Percentiles rank a stretch among this genome's conserved stretches.
Conservation (phyloP, 2,329 filamentous ascomycete genomes). For the Leptographium procerum region DNA sequence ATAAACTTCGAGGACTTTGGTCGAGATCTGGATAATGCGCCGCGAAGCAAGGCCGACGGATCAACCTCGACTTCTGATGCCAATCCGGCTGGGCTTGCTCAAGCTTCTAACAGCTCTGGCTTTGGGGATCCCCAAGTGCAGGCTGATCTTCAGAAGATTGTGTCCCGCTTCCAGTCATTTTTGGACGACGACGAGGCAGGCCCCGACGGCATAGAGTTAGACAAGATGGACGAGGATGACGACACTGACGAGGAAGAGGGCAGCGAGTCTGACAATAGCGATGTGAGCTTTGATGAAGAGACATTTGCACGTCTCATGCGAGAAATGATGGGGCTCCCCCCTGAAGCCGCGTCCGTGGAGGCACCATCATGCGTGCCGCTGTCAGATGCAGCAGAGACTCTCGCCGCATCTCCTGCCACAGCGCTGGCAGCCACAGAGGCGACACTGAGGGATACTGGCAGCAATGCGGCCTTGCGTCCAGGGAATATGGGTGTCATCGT, state of each 20-base stretch:
- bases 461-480: neutral
- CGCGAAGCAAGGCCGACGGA: neutral
- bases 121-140: slow-evolving; percentile 59
- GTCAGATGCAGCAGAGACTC: neutral
- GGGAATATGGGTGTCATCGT: neutral
- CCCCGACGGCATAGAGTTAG: slow-evolving; percentile 68
- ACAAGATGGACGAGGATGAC: slow-evolving; percentile 46
- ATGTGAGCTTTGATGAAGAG: slow-evolving; percentile 71
- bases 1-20: slow-evolving; percentile 88
- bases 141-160: slow-evolving; percentile 77
- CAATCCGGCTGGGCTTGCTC: neutral
- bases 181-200: slow-evolving; percentile 77
- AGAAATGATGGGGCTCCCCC: slow-evolving; percentile 69
- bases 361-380: neutral
- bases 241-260: slow-evolving; percentile 37
- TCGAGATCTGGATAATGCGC: slow-evolving; percentile 52
- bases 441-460: neutral
- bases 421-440: neutral
- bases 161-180: slow-evolving; percentile 86
- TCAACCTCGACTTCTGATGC: neutral
- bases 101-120: slow-evolving; percentile 16
- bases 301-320: slow-evolving; percentile 83
- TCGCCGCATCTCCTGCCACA: neutral
- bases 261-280: slow-evolving; percentile 59
- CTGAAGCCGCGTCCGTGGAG: neutral